Conservation (phyloP, 73 alveolate species). For the Paramecium octaurelia region DNA sequence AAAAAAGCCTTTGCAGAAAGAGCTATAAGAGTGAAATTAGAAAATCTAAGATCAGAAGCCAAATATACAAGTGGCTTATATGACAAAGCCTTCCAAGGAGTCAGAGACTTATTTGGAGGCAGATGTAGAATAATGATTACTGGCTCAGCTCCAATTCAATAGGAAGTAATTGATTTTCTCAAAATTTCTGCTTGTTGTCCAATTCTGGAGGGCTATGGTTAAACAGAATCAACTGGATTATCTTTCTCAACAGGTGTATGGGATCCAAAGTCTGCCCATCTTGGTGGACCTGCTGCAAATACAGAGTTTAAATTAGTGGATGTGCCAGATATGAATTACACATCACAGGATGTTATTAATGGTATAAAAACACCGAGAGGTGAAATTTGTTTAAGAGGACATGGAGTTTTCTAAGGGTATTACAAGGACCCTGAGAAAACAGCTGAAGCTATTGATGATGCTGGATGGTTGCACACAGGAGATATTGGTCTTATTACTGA, state of each 20-base stretch:
- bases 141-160: constrained; percentile 94
- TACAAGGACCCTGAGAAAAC: constrained; percentile 76
- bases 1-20: constrained; percentile 71
- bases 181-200: constrained; percentile 76
- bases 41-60: background rate
- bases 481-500: constrained; percentile 85
- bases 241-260: constrained; percentile 60
- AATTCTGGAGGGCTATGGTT: constrained; percentile 90
- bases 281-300: constrained; percentile 88
- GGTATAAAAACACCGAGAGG: constrained; percentile 90
- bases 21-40: constrained; percentile 68
- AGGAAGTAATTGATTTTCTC: constrained; percentile 79
- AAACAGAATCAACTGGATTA: constrained; percentile 90
- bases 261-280: constrained; percentile 82
- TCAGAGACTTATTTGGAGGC: constrained; percentile 85
- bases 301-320: constrained; percentile 88
- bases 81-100: constrained; percentile 43
- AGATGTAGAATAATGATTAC: constrained; percentile 80
- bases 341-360: constrained; percentile 68
- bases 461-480: constrained; percentile 94
- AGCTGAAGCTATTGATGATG: constrained; percentile 80
- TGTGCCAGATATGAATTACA: constrained; percentile 89
- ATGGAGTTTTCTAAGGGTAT: constrained; percentile 79
- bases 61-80: background rate
- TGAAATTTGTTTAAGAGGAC: constrained; percentile 95